A percentile compares a stretch with the other conserved stretches of the same genome.
phyloP scores from a whole-genome alignment of 1,139 yeast species.

The Pichia sp. region DNA sequence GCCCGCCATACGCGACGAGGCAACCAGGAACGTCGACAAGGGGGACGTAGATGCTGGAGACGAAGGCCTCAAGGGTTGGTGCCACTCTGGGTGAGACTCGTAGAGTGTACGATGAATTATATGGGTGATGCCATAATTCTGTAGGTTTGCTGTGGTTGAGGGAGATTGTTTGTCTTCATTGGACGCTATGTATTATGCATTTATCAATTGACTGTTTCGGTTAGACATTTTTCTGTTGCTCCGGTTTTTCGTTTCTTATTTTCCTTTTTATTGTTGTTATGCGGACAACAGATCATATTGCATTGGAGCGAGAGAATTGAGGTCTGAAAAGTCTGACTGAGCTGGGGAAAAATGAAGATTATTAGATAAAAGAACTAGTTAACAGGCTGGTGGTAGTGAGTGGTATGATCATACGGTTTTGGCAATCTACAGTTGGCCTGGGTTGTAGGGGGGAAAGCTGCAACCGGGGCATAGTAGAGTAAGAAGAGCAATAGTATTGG shows the following conservation, averaged over 20 bases:
- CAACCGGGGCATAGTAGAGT: no score
- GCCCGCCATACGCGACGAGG: background rate
- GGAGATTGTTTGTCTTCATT: background rate
- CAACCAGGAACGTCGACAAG: background rate
- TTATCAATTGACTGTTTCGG: background rate
- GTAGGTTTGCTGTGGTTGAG: background rate
- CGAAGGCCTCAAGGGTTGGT: background rate
- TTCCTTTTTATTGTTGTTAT: background rate
- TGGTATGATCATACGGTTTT: no score
- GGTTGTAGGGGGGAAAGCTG: no score
- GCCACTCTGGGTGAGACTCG: background rate
- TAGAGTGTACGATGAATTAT: background rate
- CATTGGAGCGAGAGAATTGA: no score
- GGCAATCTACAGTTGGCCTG: no score
- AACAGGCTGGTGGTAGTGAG: no score
- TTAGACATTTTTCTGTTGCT: background rate
- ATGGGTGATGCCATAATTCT: background rate
- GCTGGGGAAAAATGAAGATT: no score
- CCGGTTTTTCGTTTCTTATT: no score
- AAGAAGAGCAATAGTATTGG: background rate
- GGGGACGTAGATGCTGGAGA: background rate
- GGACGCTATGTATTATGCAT: no score
- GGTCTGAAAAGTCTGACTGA: no score
- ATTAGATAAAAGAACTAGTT: no score
- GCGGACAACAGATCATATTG: background rate